Evolutionary conservation across 192 early-diverging fungal genomes (phyloP), one percentile per base, ranked within the genome.

Genomic region (Spinellus fusiger): DNA sequence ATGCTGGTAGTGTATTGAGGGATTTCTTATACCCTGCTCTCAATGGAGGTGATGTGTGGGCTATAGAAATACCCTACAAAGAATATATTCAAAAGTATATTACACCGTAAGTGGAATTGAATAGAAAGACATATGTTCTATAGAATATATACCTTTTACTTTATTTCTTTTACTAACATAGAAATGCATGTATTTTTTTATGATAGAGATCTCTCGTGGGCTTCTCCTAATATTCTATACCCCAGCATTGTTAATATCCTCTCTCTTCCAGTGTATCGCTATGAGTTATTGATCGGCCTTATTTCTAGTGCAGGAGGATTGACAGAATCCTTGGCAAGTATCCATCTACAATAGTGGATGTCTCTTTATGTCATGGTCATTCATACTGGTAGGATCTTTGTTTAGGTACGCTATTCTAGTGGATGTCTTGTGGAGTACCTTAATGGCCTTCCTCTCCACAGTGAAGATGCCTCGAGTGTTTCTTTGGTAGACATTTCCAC

Each of bases 301-400:
- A 70, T 92, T 31, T 69, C 88, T n/a, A 84, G 82, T 64, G 84
- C 89, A 25, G 93, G 93, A 23, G 89, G 90, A 18, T 66, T 91
- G 25, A 84, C 86, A 0, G 92, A 94, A 69, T 83, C 86, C 8
- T 56, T 93, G 56, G 88, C 88, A 70, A 70, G 79, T n/a, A n/a
- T n/a, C n/a, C n/a, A n/a, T n/a, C n/a, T n/a, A n/a, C n/a, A n/a
- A n/a, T n/a, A n/a, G n/a, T 44, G 40, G 2, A n/a, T 44, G 10
- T 37, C 13, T 59, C 26, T 47, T 44, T 37, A 51, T 44, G 26
- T 16, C 3, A 4, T 54, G 10, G 44, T 22, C 57, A 29, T 60
- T 47, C 13, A 29, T 47, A 49, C 49, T 12, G 12, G 18, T 32
- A 40, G 16, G 8, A 35, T 12, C 18, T 18, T 13, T 18, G 26